Evolutionary conservation across 805 yeast species (phyloP).

Genomic region (Cyberlindnera xishuangbannaensis): DNA sequence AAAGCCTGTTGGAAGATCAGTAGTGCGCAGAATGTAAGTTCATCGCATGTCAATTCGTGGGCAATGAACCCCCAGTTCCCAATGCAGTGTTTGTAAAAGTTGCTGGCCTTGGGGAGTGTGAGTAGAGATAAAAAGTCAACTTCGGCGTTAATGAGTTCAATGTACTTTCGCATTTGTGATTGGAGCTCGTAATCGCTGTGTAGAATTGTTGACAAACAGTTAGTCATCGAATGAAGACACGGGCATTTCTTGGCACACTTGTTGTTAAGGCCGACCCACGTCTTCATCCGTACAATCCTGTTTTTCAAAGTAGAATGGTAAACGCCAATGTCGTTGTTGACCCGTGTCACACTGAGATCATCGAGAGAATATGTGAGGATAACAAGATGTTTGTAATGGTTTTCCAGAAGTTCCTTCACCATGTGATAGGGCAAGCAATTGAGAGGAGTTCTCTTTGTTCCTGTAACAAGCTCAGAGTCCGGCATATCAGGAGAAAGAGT

Average conservation of each 20-base stretch:
- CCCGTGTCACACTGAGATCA: conserved; percentile 12
- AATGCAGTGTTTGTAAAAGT: conserved; percentile 32
- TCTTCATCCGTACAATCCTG: conserved; percentile 32
- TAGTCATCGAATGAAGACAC: conserved; percentile 31
- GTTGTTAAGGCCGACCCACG: conserved; percentile 37
- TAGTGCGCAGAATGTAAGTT: conserved; percentile 54
- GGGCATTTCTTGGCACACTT: conserved; percentile 17
- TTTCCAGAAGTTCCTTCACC: conserved; percentile 9
- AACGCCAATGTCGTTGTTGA: conserved; percentile 16
- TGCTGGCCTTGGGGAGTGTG: conserved; percentile 19
- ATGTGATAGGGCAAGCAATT: conserved; percentile 13
- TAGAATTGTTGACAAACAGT: conserved; percentile 23
- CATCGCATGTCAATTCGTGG: conserved; percentile 58
- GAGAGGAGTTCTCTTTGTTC: conserved; percentile 4
- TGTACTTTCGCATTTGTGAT: conserved; percentile 12
- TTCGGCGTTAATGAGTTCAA: conserved; percentile 22
- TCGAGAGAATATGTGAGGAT: conserved; percentile 15
- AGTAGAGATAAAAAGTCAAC: conserved; percentile 26
- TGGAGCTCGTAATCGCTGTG: conserved; percentile 15
- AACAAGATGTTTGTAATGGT: conserved; percentile 23
- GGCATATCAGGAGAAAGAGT: not conserved
- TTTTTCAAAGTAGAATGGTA: conserved; percentile 21
- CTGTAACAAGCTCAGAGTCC: not conserved
- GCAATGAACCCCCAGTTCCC: conserved; percentile 70
- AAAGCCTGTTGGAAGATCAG: conserved; percentile 46